Conservation (phyloP, 805 yeast genomes). For the Candida coleopterorum region DNA sequence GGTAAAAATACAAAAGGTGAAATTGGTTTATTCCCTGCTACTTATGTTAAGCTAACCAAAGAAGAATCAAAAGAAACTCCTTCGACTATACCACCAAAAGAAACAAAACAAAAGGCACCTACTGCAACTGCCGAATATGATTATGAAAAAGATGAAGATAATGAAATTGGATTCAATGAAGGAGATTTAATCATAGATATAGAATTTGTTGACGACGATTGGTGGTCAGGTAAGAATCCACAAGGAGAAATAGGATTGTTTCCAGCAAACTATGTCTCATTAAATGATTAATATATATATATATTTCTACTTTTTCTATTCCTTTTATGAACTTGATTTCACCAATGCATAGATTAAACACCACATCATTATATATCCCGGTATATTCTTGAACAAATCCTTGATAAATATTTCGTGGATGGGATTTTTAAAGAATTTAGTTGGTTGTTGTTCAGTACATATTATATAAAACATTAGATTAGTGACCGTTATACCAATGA, state of each 20-base stretch:
- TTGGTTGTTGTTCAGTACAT: constrained; percentile 29
- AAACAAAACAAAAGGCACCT: no score
- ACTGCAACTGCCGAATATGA: constrained; percentile 55
- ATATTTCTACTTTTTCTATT: background rate
- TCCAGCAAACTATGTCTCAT: constrained; percentile 26
- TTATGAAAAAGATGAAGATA: constrained; percentile 69
- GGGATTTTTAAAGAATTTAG: constrained; percentile 25
- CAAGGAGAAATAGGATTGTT: constrained; percentile 48
- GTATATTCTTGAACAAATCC: constrained; percentile 26
- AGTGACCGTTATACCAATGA: constrained; percentile 27
- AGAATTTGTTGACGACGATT: constrained; percentile 68
- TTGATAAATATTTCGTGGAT: constrained; percentile 28
- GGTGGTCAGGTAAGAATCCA: constrained; percentile 52
- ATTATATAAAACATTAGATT: constrained; percentile 24
- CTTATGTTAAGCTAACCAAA: constrained; percentile 52
- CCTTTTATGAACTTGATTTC: constrained; percentile 13
- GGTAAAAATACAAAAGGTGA: constrained; percentile 75
- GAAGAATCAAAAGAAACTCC: background rate
- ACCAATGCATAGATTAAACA: constrained; percentile 42
- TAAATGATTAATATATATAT: background rate
- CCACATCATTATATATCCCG: constrained; percentile 46
- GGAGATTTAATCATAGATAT: constrained; percentile 66
- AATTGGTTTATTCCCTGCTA: constrained; percentile 85
- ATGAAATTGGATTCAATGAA: constrained; percentile 63
- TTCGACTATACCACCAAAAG: no score